phyloP scores from a whole-genome alignment of 768 basidiomycete genomes.

The Dioszegia hungarica region DNA sequence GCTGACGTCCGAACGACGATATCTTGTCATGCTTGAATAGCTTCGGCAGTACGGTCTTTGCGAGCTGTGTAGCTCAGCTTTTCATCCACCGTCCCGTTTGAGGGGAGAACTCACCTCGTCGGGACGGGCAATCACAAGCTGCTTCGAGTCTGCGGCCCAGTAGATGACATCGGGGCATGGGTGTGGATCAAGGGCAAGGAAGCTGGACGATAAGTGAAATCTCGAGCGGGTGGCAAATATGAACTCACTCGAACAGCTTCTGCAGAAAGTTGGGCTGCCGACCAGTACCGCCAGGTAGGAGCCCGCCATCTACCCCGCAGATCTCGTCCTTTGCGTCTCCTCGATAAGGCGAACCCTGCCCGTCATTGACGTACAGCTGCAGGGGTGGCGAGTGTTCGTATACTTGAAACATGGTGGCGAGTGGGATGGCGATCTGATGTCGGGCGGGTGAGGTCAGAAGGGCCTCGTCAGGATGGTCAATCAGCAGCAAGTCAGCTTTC shows the following conservation, averaged over 20 bases:
- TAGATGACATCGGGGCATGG: conserved; percentile 46
- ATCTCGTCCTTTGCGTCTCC: too few species aligned
- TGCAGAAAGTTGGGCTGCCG: conserved; percentile 44
- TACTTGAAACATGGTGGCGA: too few species aligned
- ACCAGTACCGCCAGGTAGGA: background rate
- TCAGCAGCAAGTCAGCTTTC: too few species aligned
- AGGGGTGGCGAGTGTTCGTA: too few species aligned
- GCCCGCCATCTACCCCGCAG: background rate
- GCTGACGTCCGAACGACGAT: conserved; percentile 45
- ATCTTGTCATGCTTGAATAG: conserved; percentile 49
- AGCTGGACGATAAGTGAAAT: conserved; percentile 20
- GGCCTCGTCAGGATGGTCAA: too few species aligned
- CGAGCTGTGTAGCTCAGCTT: conserved; percentile 18
- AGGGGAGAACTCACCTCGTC: conserved; percentile 41
- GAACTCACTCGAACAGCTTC: conserved; percentile 46
- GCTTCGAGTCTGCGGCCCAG: conserved; percentile 43
- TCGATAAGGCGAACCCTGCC: too few species aligned
- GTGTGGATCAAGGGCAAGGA: conserved; percentile 37
- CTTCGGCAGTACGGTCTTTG: conserved; percentile 40
- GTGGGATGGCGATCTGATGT: too few species aligned
- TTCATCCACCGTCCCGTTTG: too few species aligned
- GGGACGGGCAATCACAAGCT: conserved; percentile 46
- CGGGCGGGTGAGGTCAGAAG: too few species aligned
- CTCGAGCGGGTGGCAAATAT: background rate
- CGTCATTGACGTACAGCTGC: too few species aligned